These are phyloP conservation scores for Podospora bellae-mahoneyi DNA, from an alignment of 495 filamentous ascomycete species.

Conservation along the genomic window DNA sequence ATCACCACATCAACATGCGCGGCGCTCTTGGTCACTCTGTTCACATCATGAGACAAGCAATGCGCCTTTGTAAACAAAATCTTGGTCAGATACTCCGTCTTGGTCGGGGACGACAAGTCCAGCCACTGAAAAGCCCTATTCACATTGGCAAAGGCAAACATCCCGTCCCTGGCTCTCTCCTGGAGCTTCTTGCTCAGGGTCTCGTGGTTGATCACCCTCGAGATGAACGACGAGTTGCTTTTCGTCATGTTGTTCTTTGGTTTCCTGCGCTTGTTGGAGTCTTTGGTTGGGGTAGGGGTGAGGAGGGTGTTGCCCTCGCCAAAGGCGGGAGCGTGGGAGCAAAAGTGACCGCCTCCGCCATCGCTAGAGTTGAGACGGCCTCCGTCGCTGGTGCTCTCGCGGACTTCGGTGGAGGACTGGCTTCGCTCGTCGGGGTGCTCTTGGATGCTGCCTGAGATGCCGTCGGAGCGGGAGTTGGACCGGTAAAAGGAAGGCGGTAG, in stretches of 20 bases:
- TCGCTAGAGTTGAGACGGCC: slow-evolving; percentile 41
- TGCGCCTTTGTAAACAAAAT: slow-evolving; percentile 95
- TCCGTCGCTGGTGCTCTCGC: slow-evolving; percentile 45
- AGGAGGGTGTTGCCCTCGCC: slow-evolving; percentile 84
- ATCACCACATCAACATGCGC: slow-evolving; percentile 87
- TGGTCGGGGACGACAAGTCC: slow-evolving; percentile 54
- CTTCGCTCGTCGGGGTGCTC: slow-evolving; percentile 56
- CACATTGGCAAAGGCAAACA: slow-evolving; percentile 91
- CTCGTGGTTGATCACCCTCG: slow-evolving; percentile 89
- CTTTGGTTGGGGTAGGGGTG: slow-evolving; percentile 58
- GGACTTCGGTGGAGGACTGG: slow-evolving; percentile 57
- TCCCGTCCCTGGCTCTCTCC: slow-evolving; percentile 72
- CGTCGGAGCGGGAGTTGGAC: slow-evolving; percentile 34
- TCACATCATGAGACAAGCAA: slow-evolving; percentile 91
- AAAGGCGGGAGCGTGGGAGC: slow-evolving; percentile 61
- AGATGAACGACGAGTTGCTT: slow-evolving; percentile 96
- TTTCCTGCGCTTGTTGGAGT: slow-evolving; percentile 74
- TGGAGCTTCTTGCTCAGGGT: slow-evolving; percentile 68
- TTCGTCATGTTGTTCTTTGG: slow-evolving; percentile 97
- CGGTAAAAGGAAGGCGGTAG: slow-evolving; percentile 56
- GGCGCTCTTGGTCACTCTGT: slow-evolving; percentile 70
- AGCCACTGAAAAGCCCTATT: slow-evolving; percentile 83
- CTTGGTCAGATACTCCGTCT: slow-evolving; percentile 86
- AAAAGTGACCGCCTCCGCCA: slow-evolving; percentile 24
- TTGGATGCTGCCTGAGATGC: slow-evolving; percentile 54